These are phyloP conservation scores for Capsicum rhomboideum DNA, from an alignment of 257 asterid genomes.

Conservation along the genomic window DNA sequence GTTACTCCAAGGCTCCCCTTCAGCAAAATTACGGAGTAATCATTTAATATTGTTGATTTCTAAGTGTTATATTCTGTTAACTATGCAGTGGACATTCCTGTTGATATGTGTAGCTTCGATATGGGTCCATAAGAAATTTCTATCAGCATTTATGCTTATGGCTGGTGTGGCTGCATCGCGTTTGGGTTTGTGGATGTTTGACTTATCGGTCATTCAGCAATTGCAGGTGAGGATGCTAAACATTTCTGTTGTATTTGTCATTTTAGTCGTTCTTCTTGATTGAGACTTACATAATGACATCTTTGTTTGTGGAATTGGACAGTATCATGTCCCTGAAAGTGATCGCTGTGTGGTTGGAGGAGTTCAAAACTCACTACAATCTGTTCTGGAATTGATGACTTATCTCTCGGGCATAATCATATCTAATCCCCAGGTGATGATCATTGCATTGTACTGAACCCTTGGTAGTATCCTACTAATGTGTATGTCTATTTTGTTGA, in stretches of 20 bases:
- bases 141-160: constrained; percentile 63
- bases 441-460: not conserved
- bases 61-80: not conserved
- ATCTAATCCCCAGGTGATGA: constrained; percentile 71
- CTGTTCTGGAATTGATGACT: constrained; percentile 72
- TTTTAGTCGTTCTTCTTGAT: not conserved
- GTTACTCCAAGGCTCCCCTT: too few relatives aligned
- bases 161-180: constrained; percentile 84
- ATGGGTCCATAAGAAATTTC: constrained; percentile 28
- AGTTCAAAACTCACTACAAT: constrained; percentile 86
- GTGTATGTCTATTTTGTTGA: not conserved
- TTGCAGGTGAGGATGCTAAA: constrained; percentile 54
- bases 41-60: not conserved
- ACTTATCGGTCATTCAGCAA: constrained; percentile 79
- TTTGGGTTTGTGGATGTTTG: constrained; percentile 96
- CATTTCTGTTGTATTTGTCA: not conserved
- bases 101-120: constrained; percentile 62
- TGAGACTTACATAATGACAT: not conserved
- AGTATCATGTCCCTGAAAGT: constrained; percentile 66
- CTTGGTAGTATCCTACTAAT: not conserved
- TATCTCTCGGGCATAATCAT: constrained; percentile 65
- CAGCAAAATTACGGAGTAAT: not conserved
- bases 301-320: not conserved
- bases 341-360: constrained; percentile 87
- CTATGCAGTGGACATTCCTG: constrained; percentile 73